Percentiles rank a stretch among this genome's conserved stretches.
These are phyloP conservation scores for Martiniozyma asiatica DNA, from an alignment of 1,139 yeast species.

Conservation along the genomic window DNA sequence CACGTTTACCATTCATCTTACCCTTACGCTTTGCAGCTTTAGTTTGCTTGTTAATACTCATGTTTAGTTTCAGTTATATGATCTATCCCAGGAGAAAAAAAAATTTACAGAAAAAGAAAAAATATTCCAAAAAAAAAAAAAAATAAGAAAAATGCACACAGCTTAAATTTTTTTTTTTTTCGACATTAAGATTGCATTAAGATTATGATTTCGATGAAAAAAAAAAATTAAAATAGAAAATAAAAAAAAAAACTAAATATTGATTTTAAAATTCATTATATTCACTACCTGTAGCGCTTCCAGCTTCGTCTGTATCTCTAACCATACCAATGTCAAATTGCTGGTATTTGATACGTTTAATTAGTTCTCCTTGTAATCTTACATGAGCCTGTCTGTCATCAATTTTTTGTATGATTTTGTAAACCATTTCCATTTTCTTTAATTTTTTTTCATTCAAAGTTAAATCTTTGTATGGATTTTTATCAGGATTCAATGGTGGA, in stretches of 20 bases:
- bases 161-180: slow-evolving; percentile 2
- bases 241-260: too few species aligned
- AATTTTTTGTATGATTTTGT: not conserved
- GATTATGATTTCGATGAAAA: too few species aligned
- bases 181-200: too few species aligned
- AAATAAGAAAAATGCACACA: not conserved
- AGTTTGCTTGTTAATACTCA: slow-evolving; percentile 34
- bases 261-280: too few species aligned
- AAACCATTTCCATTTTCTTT: slow-evolving; percentile 1
- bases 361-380: too few species aligned
- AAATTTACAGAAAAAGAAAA: not conserved
- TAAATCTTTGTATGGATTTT: slow-evolving; percentile 4
- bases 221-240: too few species aligned
- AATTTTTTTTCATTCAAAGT: slow-evolving; percentile 1
- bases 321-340: too few species aligned
- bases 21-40: slow-evolving; percentile 45
- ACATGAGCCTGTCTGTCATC: too few species aligned
- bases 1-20: slow-evolving; percentile 41
- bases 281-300: too few species aligned
- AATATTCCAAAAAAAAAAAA: too few species aligned
- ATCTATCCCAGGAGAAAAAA: not conserved
- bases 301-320: too few species aligned
- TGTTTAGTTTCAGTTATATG: slow-evolving; percentile 2
- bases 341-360: too few species aligned
- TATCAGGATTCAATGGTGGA: slow-evolving; percentile 9